Evolutionary conservation across 75 land plant species (phyloP).

Genomic region (Azolla pinnata): DNA sequence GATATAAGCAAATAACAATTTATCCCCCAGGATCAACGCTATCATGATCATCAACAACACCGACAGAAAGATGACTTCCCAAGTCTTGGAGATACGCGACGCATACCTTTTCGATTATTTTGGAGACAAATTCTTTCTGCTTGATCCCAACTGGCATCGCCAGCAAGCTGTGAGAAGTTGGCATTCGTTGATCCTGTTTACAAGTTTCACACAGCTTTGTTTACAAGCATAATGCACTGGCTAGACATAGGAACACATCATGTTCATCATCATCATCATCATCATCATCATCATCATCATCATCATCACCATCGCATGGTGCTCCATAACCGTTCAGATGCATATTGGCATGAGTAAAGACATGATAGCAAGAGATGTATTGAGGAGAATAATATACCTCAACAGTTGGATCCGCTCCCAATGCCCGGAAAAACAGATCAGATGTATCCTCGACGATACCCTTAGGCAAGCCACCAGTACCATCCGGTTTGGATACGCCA

Average conservation of each 20-base stretch:
- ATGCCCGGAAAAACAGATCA: constrained; percentile 48
- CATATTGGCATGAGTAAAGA: background rate
- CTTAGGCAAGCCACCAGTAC: constrained; percentile 55
- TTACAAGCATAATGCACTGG: no score
- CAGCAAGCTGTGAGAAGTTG: constrained; percentile 37
- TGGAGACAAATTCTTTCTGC: constrained; percentile 62
- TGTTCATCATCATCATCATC: no score
- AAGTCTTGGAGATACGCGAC: no score
- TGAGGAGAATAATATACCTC: no score
- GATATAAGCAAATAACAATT: no score
- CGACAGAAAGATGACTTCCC: no score
- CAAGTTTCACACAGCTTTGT: no score
- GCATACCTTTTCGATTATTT: constrained; percentile 70
- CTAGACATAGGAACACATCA: no score
- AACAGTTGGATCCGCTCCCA: constrained; percentile 28
- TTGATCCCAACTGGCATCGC: constrained; percentile 85
- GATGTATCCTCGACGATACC: constrained; percentile 53
- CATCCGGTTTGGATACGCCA: constrained; percentile 2
- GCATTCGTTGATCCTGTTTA: background rate
- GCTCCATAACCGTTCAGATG: background rate
- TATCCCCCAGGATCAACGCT: no score
- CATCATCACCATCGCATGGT: no score
- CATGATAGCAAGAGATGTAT: background rate
- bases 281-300: no score
- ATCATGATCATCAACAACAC: no score